Evolutionary conservation across 2,329 filamentous ascomycete genomes (phyloP).

Genomic region (Periconia macrospinosa): DNA sequence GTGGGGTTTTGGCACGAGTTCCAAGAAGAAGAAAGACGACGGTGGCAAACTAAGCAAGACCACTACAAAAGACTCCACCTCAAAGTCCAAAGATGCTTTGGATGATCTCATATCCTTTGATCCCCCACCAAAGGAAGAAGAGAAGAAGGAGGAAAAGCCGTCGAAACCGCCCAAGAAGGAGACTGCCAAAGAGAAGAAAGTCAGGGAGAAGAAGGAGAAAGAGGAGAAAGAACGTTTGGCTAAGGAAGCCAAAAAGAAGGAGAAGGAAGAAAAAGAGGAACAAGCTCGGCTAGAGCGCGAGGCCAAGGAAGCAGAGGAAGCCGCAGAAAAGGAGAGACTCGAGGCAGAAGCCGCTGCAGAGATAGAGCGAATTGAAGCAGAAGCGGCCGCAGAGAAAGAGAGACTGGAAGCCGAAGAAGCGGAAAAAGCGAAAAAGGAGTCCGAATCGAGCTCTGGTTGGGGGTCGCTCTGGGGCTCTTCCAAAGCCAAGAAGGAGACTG

Average conservation of each 20-base stretch:
- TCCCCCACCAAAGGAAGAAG: slow-evolving; percentile 34
- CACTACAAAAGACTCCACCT: slow-evolving; percentile 27
- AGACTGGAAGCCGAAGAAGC: slow-evolving; percentile 23
- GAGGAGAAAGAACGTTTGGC: slow-evolving; percentile 6
- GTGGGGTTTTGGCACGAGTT: slow-evolving; percentile 24
- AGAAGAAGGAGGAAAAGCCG: slow-evolving; percentile 40
- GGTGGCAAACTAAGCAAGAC: slow-evolving; percentile 32
- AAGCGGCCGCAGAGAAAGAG: slow-evolving; percentile 20
- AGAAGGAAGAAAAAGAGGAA: slow-evolving; percentile 40
- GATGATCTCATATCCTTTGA: slow-evolving; percentile 39
- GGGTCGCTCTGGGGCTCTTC: slow-evolving; percentile 25
- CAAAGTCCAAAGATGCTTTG: slow-evolving; percentile 33
- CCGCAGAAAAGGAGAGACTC: slow-evolving; percentile 21
- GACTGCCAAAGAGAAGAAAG: slow-evolving; percentile 30
- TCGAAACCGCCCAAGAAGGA: slow-evolving; percentile 16
- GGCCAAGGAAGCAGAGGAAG: slow-evolving; percentile 27
- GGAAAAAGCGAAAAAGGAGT: slow-evolving; percentile 19
- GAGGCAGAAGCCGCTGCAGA: slow-evolving; percentile 19
- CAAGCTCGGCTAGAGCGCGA: slow-evolving; percentile 20
- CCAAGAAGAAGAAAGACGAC: slow-evolving; percentile 37
- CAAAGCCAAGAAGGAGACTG: slow-evolving; percentile 47
- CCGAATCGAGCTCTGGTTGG: slow-evolving; percentile 37
- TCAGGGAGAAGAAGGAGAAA: slow-evolving; percentile 32
- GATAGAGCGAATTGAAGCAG: slow-evolving; percentile 24
- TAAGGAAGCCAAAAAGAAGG: slow-evolving; percentile 27